phyloP scores from a whole-genome alignment of 225 moss, liverwort and hornwort species.

The Antitrichia curtipendula region DNA sequence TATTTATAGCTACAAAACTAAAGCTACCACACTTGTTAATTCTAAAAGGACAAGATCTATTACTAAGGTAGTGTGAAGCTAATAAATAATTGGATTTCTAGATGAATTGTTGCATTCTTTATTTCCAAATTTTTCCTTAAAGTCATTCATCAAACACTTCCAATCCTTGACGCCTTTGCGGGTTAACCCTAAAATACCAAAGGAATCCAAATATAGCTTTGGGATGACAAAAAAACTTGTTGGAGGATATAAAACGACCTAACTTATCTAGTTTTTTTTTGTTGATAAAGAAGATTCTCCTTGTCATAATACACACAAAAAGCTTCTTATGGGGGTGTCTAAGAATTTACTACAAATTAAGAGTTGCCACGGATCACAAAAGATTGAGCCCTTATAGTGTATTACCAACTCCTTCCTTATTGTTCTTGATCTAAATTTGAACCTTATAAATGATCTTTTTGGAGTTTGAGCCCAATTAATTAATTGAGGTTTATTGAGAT shows the following conservation, averaged over 20 bases:
- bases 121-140: neutral
- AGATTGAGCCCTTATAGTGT: neutral
- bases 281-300: neutral
- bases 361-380: rapidly evolving
- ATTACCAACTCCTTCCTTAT: neutral
- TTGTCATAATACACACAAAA: neutral
- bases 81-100: neutral
- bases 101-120: neutral
- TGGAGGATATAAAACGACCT: rapidly evolving
- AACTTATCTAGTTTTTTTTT: too few relatives aligned
- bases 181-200: rapidly evolving
- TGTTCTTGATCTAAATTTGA: neutral
- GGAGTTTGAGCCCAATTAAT: neutral
- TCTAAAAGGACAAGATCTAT: neutral
- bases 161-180: rapidly evolving
- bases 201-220: neutral
- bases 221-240: neutral
- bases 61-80: neutral
- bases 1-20: neutral
- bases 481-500: neutral
- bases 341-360: neutral
- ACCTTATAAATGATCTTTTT: neutral
- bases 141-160: neutral
- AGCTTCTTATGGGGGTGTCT: rapidly evolving
- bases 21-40: neutral